Percentiles rank a stretch among this genome's conserved stretches.
These are phyloP conservation scores for Polychaeton citri DNA, from an alignment of 2,329 filamentous ascomycete genomes.

Conservation along the genomic window DNA sequence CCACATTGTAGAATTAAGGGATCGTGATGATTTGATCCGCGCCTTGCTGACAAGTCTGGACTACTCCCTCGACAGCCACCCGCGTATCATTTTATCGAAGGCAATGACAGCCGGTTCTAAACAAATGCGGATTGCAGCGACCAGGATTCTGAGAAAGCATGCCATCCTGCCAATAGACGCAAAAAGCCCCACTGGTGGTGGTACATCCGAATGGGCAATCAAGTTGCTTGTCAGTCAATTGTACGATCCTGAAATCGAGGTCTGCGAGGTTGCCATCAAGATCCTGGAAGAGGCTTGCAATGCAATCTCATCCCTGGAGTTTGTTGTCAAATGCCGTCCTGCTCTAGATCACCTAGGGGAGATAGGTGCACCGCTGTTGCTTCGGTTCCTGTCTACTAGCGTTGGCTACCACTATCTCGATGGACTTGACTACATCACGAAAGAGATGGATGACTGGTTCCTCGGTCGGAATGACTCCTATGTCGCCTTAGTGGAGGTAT, in stretches of 20 bases:
- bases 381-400: conserved; percentile 88
- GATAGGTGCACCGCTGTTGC: conserved; percentile 81
- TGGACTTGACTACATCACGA: conserved; percentile 94
- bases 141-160: conserved; percentile 75
- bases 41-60: conserved; percentile 83
- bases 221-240: conserved; percentile 93
- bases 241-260: conserved; percentile 93
- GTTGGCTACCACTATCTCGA: conserved; percentile 97
- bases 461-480: conserved; percentile 94
- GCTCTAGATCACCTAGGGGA: conserved; percentile 91
- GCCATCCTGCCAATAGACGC: conserved; percentile 46
- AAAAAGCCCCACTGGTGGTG: conserved; percentile 28
- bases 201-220: conserved; percentile 88
- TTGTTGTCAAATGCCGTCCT: conserved; percentile 90
- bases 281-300: conserved; percentile 97
- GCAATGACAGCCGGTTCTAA: conserved; percentile 85
- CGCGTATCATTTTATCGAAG: conserved; percentile 84
- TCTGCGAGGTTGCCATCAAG: conserved; percentile 91
- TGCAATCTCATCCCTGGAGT: conserved; percentile 78
- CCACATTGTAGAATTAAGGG: conserved; percentile 83
- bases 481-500: conserved; percentile 88
- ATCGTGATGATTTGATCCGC: conserved; percentile 83
- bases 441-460: conserved; percentile 99
- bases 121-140: conserved; percentile 79
- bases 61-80: conserved; percentile 72